Evolutionary conservation across 805 yeast species (phyloP), one percentile per base, ranked within the genome.

Genomic region (Kodamaea kakaduensis): DNA sequence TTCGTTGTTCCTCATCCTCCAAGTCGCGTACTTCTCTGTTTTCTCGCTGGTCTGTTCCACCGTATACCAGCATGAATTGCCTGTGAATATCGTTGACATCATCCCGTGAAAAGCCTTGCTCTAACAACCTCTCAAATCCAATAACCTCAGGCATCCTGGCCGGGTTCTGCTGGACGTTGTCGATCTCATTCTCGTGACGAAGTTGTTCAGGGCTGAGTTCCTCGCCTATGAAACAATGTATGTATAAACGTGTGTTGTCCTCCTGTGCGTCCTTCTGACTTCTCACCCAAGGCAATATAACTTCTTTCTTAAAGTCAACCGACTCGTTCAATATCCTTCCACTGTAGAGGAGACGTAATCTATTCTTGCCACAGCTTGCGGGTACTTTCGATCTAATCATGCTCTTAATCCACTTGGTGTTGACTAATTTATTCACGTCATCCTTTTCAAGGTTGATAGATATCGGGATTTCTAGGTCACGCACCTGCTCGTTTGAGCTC

Each of bases 101-200:
- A 40, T 77, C 82, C 20, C 77, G 84, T 4, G 84, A 71, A 52
- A 89, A 85, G 6, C 97, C 97, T 28, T 88, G 89, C 20, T 78
- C 76, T 12, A 88, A 67, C 34, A 89, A 64, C 26, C 96, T 61
- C 56, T 89, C 96, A 55, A 89, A 86, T 2, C 97, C 96, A 10
- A 80, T 73, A 3, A 81, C 79, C 9, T 86, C 88, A 1, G 85
- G 86, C 4, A 52, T 48, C 0, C 84, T 78, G 2, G 74, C 57
- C 20, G 62, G 65, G 13, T 50, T 50, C 13, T 77, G 83, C 7
- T 71, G 73, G 36, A 52, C 50, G 34, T 61, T 61, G 49, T 83
- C 89, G 33, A 75, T 46, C 46, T 84, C 95, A 28, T 73, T 64
- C 15, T 33, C 37, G 6, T 26, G 26, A 1, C 61, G 67, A 18